Evolutionary conservation across 306 rosid species (phyloP).

Genomic region (Lathyrus tuberosus): DNA sequence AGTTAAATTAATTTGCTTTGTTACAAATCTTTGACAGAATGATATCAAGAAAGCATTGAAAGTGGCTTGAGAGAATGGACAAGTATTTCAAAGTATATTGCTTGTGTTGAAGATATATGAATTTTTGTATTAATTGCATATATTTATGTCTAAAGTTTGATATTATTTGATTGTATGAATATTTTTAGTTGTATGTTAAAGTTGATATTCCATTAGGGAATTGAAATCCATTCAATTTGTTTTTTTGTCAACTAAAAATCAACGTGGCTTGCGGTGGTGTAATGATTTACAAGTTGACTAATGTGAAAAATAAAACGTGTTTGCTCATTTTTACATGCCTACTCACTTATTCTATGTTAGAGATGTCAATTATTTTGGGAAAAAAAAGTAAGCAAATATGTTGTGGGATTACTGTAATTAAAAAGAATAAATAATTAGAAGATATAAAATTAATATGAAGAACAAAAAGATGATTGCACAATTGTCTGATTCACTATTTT

Average conservation of each 20-base stretch:
- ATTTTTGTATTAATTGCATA: neutral
- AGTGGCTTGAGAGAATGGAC: conserved; percentile 48
- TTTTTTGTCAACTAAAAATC: conserved; percentile 26
- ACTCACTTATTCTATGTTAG: no score
- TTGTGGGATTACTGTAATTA: no score
- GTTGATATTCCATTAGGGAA: conserved; percentile 26
- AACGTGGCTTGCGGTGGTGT: neutral
- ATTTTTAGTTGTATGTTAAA: conserved; percentile 11
- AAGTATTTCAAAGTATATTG: conserved; percentile 7
- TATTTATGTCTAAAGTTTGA: conserved; percentile 6
- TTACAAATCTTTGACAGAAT: conserved; percentile 43
- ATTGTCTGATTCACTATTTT: no score
- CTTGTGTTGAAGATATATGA: conserved; percentile 29
- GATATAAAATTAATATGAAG: no score
- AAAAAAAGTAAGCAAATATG: no score
- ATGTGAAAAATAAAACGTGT: conserved; percentile 9
- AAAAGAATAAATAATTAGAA: no score
- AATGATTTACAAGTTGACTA: conserved; percentile 10
- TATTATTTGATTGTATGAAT: neutral
- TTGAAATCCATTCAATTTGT: conserved; percentile 25
- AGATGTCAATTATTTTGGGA: no score
- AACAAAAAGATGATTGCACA: no score
- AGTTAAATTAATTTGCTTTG: conserved; percentile 15
- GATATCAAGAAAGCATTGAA: conserved; percentile 85
- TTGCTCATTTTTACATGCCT: neutral